Evolutionary conservation across 108 stramenopile genomes (phyloP), one percentile per base, ranked within the genome.

Genomic region (Bacterosira constricta): DNA sequence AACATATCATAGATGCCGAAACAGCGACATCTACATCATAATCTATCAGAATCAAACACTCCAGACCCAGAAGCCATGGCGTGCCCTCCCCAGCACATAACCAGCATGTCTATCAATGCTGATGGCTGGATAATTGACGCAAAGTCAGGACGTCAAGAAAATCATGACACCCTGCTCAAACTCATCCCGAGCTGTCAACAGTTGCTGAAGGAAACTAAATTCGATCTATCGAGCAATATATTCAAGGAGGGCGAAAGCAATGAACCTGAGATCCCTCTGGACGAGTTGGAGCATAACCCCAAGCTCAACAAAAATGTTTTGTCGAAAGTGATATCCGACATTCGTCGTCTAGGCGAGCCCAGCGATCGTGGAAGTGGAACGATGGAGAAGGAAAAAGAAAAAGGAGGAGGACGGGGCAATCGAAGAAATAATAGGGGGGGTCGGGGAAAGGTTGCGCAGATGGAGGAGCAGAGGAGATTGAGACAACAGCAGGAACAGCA

Each of bases 381-480:
- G 25, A 39, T 34, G 18, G 57, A 59, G 29, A 11, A 62, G 13
- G 17, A 37, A 30, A 0, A 37, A 44, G 36, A 45, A 36, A 37
- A 60, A 47, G 54, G 30, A 20, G 34, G 32, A 13, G 23, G 8
- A 6, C 27, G 39, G 37, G 49, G 30, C 2, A 39, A 26, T 32
- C 21, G 57, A 25, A 47, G 39, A 39, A 49, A 37, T 30, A 51
- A 37, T 44, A 17, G 49, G 4, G 25, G 42, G 17, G 29, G 31
- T 6, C 4, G 18, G 8, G 64, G 44, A 30, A 61, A 45, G 21
- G 62, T 63, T 0, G 76, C 68, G 6, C 61, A 41, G 45, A 57
- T 77, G 68, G 76, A 77, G 23, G 67, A 77, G 27, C 76, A 77
- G 61, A 46, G 68, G 27, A 53, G 44, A 18, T 35, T 77, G 34